phyloP scores from a whole-genome alignment of 805 yeast species.

The Yarrowia sp. region DNA sequence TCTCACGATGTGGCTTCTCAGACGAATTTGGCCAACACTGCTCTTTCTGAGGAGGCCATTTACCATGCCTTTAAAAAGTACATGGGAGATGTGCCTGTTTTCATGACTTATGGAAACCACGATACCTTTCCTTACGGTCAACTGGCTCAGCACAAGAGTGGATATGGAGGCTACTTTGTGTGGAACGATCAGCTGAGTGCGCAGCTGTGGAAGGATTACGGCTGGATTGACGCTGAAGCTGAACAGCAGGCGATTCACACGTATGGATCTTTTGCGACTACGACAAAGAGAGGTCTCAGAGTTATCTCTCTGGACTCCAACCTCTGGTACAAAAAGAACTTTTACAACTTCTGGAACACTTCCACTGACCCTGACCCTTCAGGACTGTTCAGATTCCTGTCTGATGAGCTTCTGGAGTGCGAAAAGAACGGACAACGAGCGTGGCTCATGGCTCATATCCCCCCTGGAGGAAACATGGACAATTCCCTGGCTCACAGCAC shows the following conservation, averaged over 20 bases:
- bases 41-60: conserved; percentile 60
- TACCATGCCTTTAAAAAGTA: conserved; percentile 61
- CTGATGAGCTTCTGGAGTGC: conserved; percentile 66
- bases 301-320: conserved; percentile 70
- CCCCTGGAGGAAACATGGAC: conserved; percentile 55
- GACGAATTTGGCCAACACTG: conserved; percentile 57
- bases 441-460: conserved; percentile 78
- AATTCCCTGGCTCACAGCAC: conserved; percentile 70
- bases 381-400: conserved; percentile 67
- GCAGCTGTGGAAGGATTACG: conserved; percentile 57
- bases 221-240: conserved; percentile 54
- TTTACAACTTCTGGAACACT: conserved; percentile 58
- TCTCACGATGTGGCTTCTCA: conserved; percentile 62
- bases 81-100: conserved; percentile 62
- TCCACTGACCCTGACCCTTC: conserved; percentile 62
- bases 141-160: conserved; percentile 61
- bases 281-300: conserved; percentile 64
- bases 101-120: conserved; percentile 71
- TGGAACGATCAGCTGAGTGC: conserved; percentile 60
- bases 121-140: conserved; percentile 78
- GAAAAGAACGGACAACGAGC: conserved; percentile 66
- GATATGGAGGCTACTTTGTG: conserved; percentile 53
- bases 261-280: conserved; percentile 67
- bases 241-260: conserved; percentile 50
- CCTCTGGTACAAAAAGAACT: conserved; percentile 69